Percentiles rank a stretch among this genome's conserved stretches.
Evolutionary conservation across 2,329 filamentous ascomycete genomes (phyloP).

Genomic region (Mariannaea elegans): DNA sequence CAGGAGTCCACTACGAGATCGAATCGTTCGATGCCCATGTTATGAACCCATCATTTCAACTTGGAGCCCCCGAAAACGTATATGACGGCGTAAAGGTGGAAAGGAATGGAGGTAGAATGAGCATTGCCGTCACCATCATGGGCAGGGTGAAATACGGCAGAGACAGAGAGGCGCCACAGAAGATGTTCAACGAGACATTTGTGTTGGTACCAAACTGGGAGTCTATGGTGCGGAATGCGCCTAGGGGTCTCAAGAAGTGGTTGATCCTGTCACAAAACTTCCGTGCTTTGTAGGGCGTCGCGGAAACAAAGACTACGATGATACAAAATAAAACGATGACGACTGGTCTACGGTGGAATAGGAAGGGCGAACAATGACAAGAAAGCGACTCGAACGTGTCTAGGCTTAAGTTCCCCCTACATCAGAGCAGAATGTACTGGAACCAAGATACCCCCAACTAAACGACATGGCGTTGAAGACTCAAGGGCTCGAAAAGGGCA

Average conservation of each 20-base stretch:
- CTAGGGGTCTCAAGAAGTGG: slow-evolving; percentile 65
- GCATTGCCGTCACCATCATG: slow-evolving; percentile 76
- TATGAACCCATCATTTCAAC: slow-evolving; percentile 72
- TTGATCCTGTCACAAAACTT: slow-evolving; percentile 79
- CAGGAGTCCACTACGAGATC: slow-evolving; percentile 72
- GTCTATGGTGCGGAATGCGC: slow-evolving; percentile 60
- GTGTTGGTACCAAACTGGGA: slow-evolving; percentile 82
- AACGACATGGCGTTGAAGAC: neutral
- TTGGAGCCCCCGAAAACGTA: slow-evolving; percentile 61
- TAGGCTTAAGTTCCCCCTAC: no score
- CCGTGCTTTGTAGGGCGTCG: slow-evolving; percentile 56
- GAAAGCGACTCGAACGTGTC: no score
- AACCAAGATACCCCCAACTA: slow-evolving; percentile 7
- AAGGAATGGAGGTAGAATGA: slow-evolving; percentile 66
- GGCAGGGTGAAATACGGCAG: slow-evolving; percentile 77
- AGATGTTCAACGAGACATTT: slow-evolving; percentile 82
- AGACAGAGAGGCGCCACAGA: slow-evolving; percentile 67
- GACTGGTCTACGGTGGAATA: neutral
- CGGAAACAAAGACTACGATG: slow-evolving; percentile 1
- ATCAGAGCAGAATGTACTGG: no score
- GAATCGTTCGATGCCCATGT: slow-evolving; percentile 82
- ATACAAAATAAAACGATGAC: no score
- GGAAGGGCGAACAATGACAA: no score
- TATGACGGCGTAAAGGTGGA: slow-evolving; percentile 54
- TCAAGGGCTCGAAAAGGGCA: no score